A percentile compares a stretch with the other conserved stretches of the same genome.
These are phyloP conservation scores for Paragyromitra xinjiangensis DNA, from an alignment of 495 filamentous ascomycete genomes.

Conservation along the genomic window DNA sequence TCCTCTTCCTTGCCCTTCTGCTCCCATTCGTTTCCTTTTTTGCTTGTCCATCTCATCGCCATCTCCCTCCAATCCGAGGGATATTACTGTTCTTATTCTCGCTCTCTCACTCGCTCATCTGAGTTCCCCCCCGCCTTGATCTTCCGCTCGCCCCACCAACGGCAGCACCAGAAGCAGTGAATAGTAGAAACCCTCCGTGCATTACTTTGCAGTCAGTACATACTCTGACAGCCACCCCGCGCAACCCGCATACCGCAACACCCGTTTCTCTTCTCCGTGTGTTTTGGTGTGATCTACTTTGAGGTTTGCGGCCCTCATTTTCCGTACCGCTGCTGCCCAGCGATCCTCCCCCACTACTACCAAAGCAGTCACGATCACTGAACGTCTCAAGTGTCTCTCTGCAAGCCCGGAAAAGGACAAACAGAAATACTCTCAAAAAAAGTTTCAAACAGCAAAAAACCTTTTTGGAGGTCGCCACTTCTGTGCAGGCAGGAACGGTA, in stretches of 20 bases:
- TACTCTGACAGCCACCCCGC: slow-evolving; percentile 16
- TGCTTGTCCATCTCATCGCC: slow-evolving; percentile 50
- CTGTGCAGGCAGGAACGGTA: slow-evolving; percentile 41
- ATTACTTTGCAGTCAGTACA: slow-evolving; percentile 29
- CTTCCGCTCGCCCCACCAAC: slow-evolving; percentile 48
- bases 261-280: slow-evolving; percentile 39
- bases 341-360: slow-evolving; percentile 49
- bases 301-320: slow-evolving; percentile 51
- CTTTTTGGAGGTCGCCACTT: slow-evolving; percentile 39
- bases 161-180: slow-evolving; percentile 32
- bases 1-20: slow-evolving; percentile 22
- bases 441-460: slow-evolving; percentile 38
- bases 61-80: slow-evolving; percentile 46
- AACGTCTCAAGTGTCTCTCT: slow-evolving; percentile 49
- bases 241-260: slow-evolving; percentile 35
- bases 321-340: slow-evolving; percentile 34
- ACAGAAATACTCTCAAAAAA: slow-evolving; percentile 19
- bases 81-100: slow-evolving; percentile 50
- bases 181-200: slow-evolving; percentile 13
- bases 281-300: slow-evolving; percentile 38
- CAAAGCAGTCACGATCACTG: slow-evolving; percentile 56
- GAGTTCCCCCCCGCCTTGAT: slow-evolving; percentile 54
- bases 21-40: slow-evolving; percentile 40
- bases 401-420: slow-evolving; percentile 40
- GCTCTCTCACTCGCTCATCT: slow-evolving; percentile 54